Conservation (phyloP, 192 early-diverging fungal species). For the Tieghemiomyces parasiticus region DNA sequence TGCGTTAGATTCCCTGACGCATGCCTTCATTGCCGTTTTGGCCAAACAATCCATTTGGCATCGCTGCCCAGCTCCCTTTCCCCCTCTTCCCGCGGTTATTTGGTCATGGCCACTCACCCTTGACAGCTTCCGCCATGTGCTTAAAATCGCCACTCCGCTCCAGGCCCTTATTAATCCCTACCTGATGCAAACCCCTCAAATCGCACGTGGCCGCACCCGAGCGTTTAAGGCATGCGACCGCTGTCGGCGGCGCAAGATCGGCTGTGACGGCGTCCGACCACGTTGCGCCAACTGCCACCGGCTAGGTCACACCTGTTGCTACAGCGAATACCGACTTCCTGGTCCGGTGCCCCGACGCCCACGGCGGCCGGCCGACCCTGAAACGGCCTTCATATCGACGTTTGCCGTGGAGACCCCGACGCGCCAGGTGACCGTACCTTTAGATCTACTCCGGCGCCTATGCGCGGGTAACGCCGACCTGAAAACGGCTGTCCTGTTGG, state of each 20-base stretch:
- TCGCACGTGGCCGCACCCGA: not conserved
- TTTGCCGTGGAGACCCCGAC: not conserved
- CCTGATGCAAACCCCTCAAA: too few relatives aligned
- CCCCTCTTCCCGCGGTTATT: too few relatives aligned
- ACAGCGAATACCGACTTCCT: not conserved
- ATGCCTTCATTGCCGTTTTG: too few relatives aligned
- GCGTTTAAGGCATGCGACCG: not conserved
- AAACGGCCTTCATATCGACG: not conserved
- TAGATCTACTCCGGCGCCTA: not conserved
- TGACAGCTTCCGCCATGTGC: too few relatives aligned
- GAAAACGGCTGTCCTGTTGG: not conserved
- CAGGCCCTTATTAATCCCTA: too few relatives aligned
- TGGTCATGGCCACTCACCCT: too few relatives aligned
- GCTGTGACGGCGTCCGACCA: not conserved
- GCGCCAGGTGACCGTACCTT: not conserved
- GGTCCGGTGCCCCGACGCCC: not conserved
- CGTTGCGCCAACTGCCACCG: not conserved
- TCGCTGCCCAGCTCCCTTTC: too few relatives aligned
- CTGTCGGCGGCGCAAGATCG: not conserved
- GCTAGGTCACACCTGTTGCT: not conserved
- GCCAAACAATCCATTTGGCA: too few relatives aligned
- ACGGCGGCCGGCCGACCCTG: not conserved
- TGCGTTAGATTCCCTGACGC: too few relatives aligned
- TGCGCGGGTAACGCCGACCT: not conserved
- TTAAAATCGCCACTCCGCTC: too few relatives aligned